Evolutionary conservation across 108 stramenopile species (phyloP), one percentile per base, ranked within the genome.

Genomic region (Chaetoceros tenuissimus): DNA sequence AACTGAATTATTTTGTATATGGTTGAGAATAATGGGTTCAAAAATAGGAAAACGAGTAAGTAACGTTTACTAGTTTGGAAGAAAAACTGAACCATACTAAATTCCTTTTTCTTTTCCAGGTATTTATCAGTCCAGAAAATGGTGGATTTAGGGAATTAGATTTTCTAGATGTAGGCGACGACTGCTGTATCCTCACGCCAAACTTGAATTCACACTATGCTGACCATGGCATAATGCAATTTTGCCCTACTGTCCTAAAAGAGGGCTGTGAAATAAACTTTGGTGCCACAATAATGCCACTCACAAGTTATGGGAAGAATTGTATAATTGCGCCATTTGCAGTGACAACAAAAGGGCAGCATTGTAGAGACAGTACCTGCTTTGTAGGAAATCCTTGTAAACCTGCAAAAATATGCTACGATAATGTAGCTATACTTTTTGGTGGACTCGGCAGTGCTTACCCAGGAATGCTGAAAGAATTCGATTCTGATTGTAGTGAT

Each of bases 151-250:
- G 62, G 28, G 62, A 63, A 28, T 55, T 63, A 19, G 62, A 63
- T 23, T 63, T 63, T n/a, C 43, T 63, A 45, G 46, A 63, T 22
- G 55, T 63, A 28, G 62, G 62, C 26, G 55, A 63, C 43, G 46
- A 63, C 53, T 63, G 62, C 51, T 52, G 53, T 27, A 34, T 63
- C 1, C 31, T 63, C 53, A 63, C 62, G 25, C 62, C 62, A 3
- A 63, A 63, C 53, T 55, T 63, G 24, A 52, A 63, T 23, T 52
- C 62, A 26, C 62, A 63, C 28, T 63, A 63, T 53, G 55, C 62
- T 26, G 62, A 63, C 46, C 62, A 63, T 46, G 62, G 55, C 18
- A 34, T 46, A 23, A 31, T 63, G 17, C 62, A 63, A 28, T 63
- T 63, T 27, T 63, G 62, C 27, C 28, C 62, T 19, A 55, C 55